Conservation (phyloP, 768 basidiomycete species). For the Candolleomyces aberdarensis region DNA sequence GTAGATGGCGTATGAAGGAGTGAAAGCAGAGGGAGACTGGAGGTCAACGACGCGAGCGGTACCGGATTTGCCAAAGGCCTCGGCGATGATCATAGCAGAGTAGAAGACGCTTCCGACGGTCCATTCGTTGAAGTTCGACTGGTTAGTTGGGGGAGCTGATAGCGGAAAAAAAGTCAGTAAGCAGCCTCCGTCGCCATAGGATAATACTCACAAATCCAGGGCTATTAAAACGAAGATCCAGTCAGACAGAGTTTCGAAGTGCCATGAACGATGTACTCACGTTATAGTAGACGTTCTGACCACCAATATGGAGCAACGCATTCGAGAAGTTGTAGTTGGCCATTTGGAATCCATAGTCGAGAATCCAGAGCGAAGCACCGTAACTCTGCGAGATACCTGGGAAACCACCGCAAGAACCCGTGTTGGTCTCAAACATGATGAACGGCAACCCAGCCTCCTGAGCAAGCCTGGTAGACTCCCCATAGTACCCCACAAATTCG, state of each 20-base stretch:
- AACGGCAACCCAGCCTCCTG: constrained; percentile 41
- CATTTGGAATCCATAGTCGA: constrained; percentile 61
- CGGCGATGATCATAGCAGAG: constrained; percentile 65
- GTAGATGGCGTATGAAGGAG: constrained; percentile 72
- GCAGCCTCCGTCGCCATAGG: too few species aligned
- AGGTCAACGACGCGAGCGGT: constrained; percentile 65
- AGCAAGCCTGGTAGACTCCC: constrained; percentile 47
- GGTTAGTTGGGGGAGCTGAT: constrained; percentile 51
- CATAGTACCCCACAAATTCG: constrained; percentile 48
- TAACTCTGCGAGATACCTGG: constrained; percentile 60
- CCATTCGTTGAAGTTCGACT: constrained; percentile 64
- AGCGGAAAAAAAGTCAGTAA: too few species aligned
- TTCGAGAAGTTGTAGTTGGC: constrained; percentile 52
- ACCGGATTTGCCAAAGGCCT: constrained; percentile 62
- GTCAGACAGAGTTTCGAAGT: constrained; percentile 26
- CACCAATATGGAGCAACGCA: constrained; percentile 55
- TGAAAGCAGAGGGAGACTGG: constrained; percentile 45
- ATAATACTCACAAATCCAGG: constrained; percentile 21
- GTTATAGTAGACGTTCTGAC: constrained; percentile 65
- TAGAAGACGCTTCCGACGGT: constrained; percentile 78
- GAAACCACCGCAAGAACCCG: constrained; percentile 69
- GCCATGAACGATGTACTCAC: constrained; percentile 29
- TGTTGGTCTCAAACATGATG: constrained; percentile 71
- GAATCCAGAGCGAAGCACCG: constrained; percentile 59
- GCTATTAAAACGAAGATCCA: constrained; percentile 32